Conservation (phyloP, 345 rosid genomes). For the Nasturtium officinale region DNA sequence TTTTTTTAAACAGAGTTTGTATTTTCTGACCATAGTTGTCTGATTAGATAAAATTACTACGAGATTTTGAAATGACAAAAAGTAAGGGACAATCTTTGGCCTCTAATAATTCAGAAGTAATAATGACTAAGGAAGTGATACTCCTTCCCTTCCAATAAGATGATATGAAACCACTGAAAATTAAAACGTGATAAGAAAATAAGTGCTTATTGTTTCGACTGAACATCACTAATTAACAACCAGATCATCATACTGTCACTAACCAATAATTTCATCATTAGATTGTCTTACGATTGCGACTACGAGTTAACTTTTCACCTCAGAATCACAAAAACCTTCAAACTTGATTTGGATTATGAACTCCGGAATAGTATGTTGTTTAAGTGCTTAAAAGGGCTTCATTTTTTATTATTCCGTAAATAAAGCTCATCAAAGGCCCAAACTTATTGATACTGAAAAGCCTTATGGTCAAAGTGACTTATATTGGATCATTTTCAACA, state of each 20-base stretch:
- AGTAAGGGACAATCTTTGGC: neutral
- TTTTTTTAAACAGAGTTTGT: neutral
- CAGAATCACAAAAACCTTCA: neutral
- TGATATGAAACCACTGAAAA: slow-evolving; percentile 31
- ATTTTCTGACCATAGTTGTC: neutral
- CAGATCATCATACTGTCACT: slow-evolving; percentile 13
- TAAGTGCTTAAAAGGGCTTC: too few relatives aligned
- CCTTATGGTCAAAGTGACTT: too few relatives aligned
- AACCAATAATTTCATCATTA: neutral
- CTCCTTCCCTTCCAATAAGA: neutral
- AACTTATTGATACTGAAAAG: too few relatives aligned
- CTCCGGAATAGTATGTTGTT: neutral
- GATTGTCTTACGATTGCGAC: neutral
- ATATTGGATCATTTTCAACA: neutral
- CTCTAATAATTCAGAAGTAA: slow-evolving; percentile 22
- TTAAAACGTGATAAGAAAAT: slow-evolving; percentile 10
- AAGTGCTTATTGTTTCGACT: slow-evolving; percentile 13
- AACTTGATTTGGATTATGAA: neutral
- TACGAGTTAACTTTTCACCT: neutral
- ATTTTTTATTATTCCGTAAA: too few relatives aligned
- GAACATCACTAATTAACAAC: slow-evolving; percentile 21
- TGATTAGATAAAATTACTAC: neutral
- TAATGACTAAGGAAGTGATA: slow-evolving; percentile 20
- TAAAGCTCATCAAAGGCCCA: too few relatives aligned
- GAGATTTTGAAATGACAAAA: neutral